Base-by-base conservation (phyloP, 2,329 filamentous ascomycete genomes). In the Xylariomycetidae sp. region DNA sequence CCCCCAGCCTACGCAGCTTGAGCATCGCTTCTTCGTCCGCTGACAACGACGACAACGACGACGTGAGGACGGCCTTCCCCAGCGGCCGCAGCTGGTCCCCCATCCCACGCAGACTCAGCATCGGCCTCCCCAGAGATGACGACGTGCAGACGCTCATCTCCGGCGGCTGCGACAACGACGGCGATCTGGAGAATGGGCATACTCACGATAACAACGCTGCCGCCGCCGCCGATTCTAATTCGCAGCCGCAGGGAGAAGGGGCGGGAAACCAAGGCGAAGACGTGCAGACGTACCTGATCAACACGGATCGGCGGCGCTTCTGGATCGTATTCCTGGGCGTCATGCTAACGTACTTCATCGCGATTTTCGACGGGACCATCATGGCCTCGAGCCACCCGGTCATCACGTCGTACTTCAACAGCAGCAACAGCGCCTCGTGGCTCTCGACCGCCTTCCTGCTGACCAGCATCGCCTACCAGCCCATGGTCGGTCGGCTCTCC, bases 371-470 rank as follows among this genome's bases (percentile, higher is more conserved):
- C 63, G 73, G 76, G 9, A 90, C 85, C 4, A 74, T 90, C 45
- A 88, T 90, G 84, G 84, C 84, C 4, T 87, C 83, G 3, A 82
- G 74, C 26, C 85, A 92, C 56, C 85, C 85, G 0, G 82, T 86
- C 37, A 88, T 90, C 41, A 88, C 85, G 1, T 88, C 83, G 1
- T 79, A 89, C 56, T 90, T 90, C 58, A 66, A 80, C 40, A 75
- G 82, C 30, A 85, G 84, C 19, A 88, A 90, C 56, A 78, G 78
- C 29, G 86, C 86, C 3, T 88, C 85, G 2, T 92, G 86, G 86
- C 68, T 90, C 4, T 88, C 84, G 2, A 90, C 85, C 0, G 77
- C 83, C 0, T 90, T 88, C 44, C 61, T 90, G 22, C 68, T 92
- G 23, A 88, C 85, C 0, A 85, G 78, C 4, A 88, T 85, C 2